Base-by-base conservation (phyloP, 2,329 filamentous ascomycete genomes). In the Trichoderma hamatum region DNA sequence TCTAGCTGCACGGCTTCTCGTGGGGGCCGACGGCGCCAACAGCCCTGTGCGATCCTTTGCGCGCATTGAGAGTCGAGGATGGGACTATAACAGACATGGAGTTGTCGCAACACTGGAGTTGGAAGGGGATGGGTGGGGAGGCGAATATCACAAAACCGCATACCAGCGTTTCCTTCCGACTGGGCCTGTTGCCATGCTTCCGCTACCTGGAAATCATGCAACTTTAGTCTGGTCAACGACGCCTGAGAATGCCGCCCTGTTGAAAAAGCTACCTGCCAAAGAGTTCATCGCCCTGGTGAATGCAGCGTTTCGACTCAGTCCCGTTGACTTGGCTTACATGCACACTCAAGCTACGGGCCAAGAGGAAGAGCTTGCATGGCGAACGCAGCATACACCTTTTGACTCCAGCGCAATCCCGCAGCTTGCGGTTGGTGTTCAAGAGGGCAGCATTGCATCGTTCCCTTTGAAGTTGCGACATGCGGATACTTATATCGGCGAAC, bases 181-280 rank as follows among this genome's bases (percentile, higher is more conserved):
- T 0, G 96, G 96, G 0, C 96, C 96, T 0, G 89, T 98, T 63
- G 96, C 96, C 21, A 89, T 98, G 82, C 88, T 99, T 1, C 96
- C 96, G 1, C 83, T 99, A 10, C 96, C 96, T 0, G 92, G 92
- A 24, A 91, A 92, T 72, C 87, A 88, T 77, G 90, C 94, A 5
- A 94, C 93, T 0, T 84, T 99, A 5, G 96, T 99, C 21, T 99
- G 96, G 96, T 96, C 94, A 6, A 98, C 94, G 1, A 96, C 92
- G 0, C 91, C 94, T 0, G 85, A 89, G 67, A 89, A 93, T 70
- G 96, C 95, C 0, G 85, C 91, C 0, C 84, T 90, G 67, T 85
- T 99, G 51, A 97, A 97, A 82, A 87, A 86, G 46, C 85, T 99
- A 5, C 82, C 89, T 0, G 79, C 89, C 0, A 82, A 84, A 60